Evolutionary conservation across 176 grass and related monocot genomes (phyloP).

Genomic region (Triticum urartu): DNA sequence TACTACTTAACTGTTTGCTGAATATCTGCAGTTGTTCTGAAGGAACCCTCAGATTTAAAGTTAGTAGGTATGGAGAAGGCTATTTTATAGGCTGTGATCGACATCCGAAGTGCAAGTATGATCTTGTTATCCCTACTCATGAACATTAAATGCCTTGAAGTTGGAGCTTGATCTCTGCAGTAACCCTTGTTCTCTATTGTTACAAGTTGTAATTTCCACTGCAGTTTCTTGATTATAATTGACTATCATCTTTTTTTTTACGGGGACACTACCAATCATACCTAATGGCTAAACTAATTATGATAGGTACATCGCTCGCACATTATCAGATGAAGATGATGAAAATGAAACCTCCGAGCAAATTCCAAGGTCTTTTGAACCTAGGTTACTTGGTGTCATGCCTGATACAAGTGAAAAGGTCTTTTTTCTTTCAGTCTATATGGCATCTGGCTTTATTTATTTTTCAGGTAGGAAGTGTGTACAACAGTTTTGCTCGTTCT

Average conservation of each 20-base stretch:
- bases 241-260: background rate
- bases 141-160: constrained; percentile 25
- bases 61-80: constrained; percentile 68
- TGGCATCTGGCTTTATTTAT: constrained; percentile 12
- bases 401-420: constrained; percentile 76
- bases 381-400: constrained; percentile 58
- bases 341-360: constrained; percentile 48
- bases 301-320: constrained; percentile 69
- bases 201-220: constrained; percentile 21
- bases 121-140: constrained; percentile 4
- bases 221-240: constrained; percentile 20
- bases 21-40: constrained; percentile 71
- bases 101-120: constrained; percentile 93
- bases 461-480: background rate
- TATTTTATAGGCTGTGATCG: constrained; percentile 92
- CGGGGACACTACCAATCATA: background rate
- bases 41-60: constrained; percentile 87
- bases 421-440: constrained; percentile 4
- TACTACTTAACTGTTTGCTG: background rate
- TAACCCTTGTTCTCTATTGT: constrained; percentile 3
- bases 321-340: constrained; percentile 63
- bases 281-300: constrained; percentile 30
- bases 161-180: constrained; percentile 21
- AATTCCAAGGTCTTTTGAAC: constrained; percentile 34
- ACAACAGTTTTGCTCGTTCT: constrained; percentile 24